Evolutionary conservation across 495 filamentous ascomycete species (phyloP).

Genomic region (Penicillium nucicola): DNA sequence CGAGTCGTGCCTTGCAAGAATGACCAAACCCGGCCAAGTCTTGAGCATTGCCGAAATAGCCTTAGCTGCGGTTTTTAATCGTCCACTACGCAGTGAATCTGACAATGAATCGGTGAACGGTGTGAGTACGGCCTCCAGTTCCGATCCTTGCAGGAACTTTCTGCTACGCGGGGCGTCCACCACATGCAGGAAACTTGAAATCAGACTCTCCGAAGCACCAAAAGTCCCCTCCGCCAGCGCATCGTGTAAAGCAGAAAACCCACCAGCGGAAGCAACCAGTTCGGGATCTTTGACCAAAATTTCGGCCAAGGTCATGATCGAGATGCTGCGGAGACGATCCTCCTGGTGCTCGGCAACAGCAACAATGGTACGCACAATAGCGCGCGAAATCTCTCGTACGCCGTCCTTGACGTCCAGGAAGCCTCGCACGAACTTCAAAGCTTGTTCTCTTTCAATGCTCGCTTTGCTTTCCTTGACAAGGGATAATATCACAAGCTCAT

Average conservation of each 20-base stretch:
- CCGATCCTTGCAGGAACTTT: conserved; percentile 75
- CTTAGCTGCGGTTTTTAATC: conserved; percentile 78
- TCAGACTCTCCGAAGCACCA: conserved; percentile 82
- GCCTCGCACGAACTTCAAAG: conserved; percentile 90
- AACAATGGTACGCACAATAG: conserved; percentile 81
- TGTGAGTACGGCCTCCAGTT: conserved; percentile 76
- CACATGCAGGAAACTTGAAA: conserved; percentile 80
- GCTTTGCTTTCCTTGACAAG: conserved; percentile 93
- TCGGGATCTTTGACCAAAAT: conserved; percentile 81
- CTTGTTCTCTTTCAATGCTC: conserved; percentile 94
- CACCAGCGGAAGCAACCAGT: conserved; percentile 74
- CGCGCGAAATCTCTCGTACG: conserved; percentile 79
- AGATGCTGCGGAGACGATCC: conserved; percentile 84
- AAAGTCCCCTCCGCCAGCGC: conserved; percentile 88
- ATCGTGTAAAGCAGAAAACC: conserved; percentile 76
- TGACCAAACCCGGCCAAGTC: conserved; percentile 88
- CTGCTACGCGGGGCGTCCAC: conserved; percentile 80
- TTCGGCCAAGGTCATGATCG: conserved; percentile 87
- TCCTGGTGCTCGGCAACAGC: conserved; percentile 85
- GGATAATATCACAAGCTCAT: conserved; percentile 86
- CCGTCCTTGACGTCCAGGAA: conserved; percentile 96
- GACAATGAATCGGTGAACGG: conserved; percentile 82
- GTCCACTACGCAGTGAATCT: conserved; percentile 63
- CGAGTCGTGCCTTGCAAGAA: conserved; percentile 79
- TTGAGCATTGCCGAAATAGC: conserved; percentile 84